These are phyloP conservation scores for Myriosclerotinia duriaeana DNA, from an alignment of 2,329 filamentous ascomycete genomes.

Conservation along the genomic window DNA sequence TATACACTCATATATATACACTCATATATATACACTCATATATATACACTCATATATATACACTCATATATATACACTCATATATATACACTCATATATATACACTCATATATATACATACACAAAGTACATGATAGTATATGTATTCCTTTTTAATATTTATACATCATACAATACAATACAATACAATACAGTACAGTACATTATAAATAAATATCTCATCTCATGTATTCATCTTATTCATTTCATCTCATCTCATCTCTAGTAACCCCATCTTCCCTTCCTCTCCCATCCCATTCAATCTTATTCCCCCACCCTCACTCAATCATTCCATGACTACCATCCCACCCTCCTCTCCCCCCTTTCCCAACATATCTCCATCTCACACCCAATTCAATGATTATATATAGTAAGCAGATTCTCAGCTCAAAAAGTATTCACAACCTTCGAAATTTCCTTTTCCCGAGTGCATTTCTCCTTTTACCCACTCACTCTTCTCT, in stretches of 20 bases:
- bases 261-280: not conserved
- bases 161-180: slow-evolving; percentile 3
- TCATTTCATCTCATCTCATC: slow-evolving; percentile 18
- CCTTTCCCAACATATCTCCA: not conserved
- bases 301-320: not conserved
- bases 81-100: not conserved
- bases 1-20: not conserved
- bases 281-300: not conserved
- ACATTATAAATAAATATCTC: slow-evolving; percentile 12
- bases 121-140: not conserved
- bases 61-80: no score
- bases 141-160: not conserved
- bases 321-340: no score
- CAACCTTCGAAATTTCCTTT: slow-evolving; percentile 8
- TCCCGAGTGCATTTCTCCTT: not conserved
- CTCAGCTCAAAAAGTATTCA: slow-evolving; percentile 22
- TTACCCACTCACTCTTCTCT: not conserved
- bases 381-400: slow-evolving; percentile 20
- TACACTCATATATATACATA: not conserved
- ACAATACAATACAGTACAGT: slow-evolving; percentile 11
- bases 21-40: no score
- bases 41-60: no score
- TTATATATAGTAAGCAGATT: slow-evolving; percentile 24
- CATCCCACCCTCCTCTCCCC: not conserved
- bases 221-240: slow-evolving; percentile 22